Evolutionary conservation across 345 rosid species (phyloP), one percentile per base, ranked within the genome.

Genomic region (Dipteronia dyeriana): DNA sequence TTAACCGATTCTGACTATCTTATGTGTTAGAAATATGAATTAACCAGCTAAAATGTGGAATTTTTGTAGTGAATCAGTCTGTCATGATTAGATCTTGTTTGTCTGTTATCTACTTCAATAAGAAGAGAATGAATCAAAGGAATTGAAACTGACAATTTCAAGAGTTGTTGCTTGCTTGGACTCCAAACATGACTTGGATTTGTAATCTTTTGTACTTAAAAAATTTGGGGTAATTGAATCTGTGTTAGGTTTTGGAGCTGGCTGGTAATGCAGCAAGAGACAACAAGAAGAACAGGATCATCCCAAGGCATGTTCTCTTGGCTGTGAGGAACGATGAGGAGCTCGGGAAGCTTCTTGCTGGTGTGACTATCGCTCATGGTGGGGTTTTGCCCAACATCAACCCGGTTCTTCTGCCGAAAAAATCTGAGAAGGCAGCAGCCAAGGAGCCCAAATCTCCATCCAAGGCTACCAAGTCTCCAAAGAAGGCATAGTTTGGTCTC

Each of bases 351-450:
- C 83, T 91, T 29, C 87, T 91, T 4, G 82, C 88, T 8, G 94
- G 92, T 5, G 94, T 91, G 51, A 91, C 94, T 1, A 91, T 90
- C 19, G 96, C 94, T n/a, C 91, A 91, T n/a, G 92, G 96, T 3
- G 96, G 96, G 3, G 94, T 91, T 2, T 80, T 90, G 62, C 94
- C 94, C 1, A 91, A 88, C 88, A 88, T 88, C 73, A 91, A 92
- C 84, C 94, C 92, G 0, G 82, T 91, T 22, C 89, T 92, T 6
- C 86, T 92, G 59, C 95, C 94, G 0, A 91, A 91, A 75, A 91
- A 88, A 77, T 61, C 82, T 0, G 91, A 86, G 73, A 88, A 85
- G n/a, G 75, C 82, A 9, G 76, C 85, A 14, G 17, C 82, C 2
- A 88, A 84, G 70, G 84, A 82, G n/a, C 78, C 92, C 2, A 92